Evolutionary conservation across 441 rosid species (phyloP).

Genomic region (Cnidoscolus chayamansa): DNA sequence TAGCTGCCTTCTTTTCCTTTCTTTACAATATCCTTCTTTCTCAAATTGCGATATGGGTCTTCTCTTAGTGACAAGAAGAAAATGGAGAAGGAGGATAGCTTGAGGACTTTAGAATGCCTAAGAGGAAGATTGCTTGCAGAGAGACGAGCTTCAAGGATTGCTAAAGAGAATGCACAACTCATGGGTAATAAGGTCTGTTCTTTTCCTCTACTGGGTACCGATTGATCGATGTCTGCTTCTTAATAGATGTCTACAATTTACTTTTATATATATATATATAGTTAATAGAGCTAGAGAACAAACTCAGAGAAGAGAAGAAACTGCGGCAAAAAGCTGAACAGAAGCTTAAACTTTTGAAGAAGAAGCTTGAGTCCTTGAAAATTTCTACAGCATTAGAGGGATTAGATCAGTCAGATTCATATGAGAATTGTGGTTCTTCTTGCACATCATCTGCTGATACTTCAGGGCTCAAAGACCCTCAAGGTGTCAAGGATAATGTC

Average conservation of each 20-base stretch:
- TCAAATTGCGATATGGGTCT: constrained; percentile 21
- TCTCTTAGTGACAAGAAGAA: constrained; percentile 35
- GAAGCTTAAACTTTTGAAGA: constrained; percentile 48
- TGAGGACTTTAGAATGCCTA: constrained; percentile 65
- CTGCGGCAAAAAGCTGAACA: constrained; percentile 60
- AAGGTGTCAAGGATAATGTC: constrained; percentile 25
- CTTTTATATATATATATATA: constrained; percentile 24
- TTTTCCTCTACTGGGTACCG: not conserved
- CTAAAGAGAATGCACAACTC: constrained; percentile 56
- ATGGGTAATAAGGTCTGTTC: constrained; percentile 52
- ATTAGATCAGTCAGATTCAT: constrained; percentile 37
- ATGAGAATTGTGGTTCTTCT: constrained; percentile 37
- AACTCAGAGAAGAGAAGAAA: constrained; percentile 60
- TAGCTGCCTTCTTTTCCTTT: constrained; percentile 3
- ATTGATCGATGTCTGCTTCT: not conserved
- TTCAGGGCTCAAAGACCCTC: constrained; percentile 27
- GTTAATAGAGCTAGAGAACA: constrained; percentile 60
- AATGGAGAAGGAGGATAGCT: constrained; percentile 44
- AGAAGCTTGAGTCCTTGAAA: constrained; percentile 58
- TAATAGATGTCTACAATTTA: too few species aligned
- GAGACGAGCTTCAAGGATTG: constrained; percentile 71
- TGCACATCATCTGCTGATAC: constrained; percentile 36
- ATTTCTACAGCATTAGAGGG: constrained; percentile 29
- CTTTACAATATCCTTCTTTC: not conserved
- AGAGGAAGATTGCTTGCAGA: constrained; percentile 83